Evolutionary conservation across 805 yeast genomes (phyloP).

Genomic region (Zygosaccharomyces bailii): DNA sequence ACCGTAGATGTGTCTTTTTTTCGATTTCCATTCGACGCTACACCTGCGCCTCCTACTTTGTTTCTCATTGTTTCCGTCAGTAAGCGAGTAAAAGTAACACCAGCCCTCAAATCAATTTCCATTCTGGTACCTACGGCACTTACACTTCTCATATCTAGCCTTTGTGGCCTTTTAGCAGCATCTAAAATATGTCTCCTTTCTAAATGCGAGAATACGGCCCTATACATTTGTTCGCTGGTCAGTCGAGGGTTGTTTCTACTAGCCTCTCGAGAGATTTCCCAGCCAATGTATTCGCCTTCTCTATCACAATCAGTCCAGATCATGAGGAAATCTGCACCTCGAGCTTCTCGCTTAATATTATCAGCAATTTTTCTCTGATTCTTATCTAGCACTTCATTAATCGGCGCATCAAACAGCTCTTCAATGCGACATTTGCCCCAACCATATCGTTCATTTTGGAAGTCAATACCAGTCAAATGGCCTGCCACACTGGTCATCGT

Average conservation of each 20-base stretch:
- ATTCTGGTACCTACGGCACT: conserved; percentile 82
- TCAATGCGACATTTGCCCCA: conserved; percentile 69
- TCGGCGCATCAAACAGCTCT: conserved; percentile 67
- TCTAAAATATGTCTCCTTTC: conserved; percentile 67
- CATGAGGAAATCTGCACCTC: conserved; percentile 60
- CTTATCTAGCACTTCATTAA: conserved; percentile 42
- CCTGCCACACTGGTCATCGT: conserved; percentile 94
- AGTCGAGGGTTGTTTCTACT: conserved; percentile 41
- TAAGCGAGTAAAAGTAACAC: conserved; percentile 82
- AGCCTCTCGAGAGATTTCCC: conserved; percentile 75
- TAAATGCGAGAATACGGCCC: conserved; percentile 86
- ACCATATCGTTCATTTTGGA: conserved; percentile 44
- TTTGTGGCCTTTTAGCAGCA: conserved; percentile 70
- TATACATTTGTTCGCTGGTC: conserved; percentile 47
- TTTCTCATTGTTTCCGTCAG: conserved; percentile 48
- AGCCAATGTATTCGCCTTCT: conserved; percentile 92
- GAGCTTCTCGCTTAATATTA: conserved; percentile 67
- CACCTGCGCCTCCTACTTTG: conserved; percentile 20
- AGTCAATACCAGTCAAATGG: conserved; percentile 67
- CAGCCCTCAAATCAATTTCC: conserved; percentile 86
- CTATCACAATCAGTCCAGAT: conserved; percentile 99
- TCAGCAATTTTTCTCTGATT: conserved; percentile 49
- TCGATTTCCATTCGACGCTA: conserved; percentile 3
- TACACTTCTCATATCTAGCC: conserved; percentile 63
- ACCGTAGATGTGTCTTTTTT: conserved; percentile 25